phyloP scores from a whole-genome alignment of 2,329 filamentous ascomycete genomes.

The Rhinocladiella similis region DNA sequence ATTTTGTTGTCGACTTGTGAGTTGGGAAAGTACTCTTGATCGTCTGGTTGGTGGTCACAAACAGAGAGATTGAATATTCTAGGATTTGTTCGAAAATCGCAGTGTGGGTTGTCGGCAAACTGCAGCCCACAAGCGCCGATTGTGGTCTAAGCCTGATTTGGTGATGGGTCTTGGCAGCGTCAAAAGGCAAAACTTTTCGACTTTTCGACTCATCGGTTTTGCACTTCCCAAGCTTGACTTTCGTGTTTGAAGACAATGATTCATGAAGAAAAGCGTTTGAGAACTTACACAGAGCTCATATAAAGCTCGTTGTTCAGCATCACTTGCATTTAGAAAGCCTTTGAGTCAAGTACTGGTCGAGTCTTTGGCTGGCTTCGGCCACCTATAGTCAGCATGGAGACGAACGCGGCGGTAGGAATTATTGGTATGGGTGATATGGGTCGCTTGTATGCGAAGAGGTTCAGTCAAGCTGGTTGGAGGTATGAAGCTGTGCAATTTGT shows the following conservation, averaged over 20 bases:
- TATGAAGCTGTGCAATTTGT: conserved; percentile 45
- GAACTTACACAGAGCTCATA: too few relatives aligned
- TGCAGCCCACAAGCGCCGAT: not conserved
- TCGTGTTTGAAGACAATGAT: not conserved
- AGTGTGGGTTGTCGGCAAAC: not conserved
- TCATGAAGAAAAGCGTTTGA: not conserved
- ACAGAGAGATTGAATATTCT: not conserved
- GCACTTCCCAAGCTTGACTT: not conserved
- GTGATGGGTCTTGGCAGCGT: not conserved
- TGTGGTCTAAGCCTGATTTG: not conserved
- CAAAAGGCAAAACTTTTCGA: not conserved
- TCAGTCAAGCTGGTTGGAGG: conserved; percentile 96
- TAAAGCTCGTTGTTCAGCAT: not conserved
- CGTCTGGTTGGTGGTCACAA: not conserved
- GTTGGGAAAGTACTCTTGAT: conserved; percentile 1
- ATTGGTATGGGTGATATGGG: conserved; percentile 99
- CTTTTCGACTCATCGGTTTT: not conserved
- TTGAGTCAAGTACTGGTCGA: not conserved
- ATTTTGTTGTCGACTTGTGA: conserved; percentile 58
- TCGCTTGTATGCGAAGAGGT: conserved; percentile 90
- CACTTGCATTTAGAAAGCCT: not conserved
- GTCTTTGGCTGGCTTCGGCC: not conserved
- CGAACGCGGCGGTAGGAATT: conserved; percentile 76
- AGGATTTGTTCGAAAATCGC: not conserved
- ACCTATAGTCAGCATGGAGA: conserved; percentile 48